These are phyloP conservation scores for Omphalotus guepiniiformis DNA, from an alignment of 768 basidiomycete species.

Conservation along the genomic window DNA sequence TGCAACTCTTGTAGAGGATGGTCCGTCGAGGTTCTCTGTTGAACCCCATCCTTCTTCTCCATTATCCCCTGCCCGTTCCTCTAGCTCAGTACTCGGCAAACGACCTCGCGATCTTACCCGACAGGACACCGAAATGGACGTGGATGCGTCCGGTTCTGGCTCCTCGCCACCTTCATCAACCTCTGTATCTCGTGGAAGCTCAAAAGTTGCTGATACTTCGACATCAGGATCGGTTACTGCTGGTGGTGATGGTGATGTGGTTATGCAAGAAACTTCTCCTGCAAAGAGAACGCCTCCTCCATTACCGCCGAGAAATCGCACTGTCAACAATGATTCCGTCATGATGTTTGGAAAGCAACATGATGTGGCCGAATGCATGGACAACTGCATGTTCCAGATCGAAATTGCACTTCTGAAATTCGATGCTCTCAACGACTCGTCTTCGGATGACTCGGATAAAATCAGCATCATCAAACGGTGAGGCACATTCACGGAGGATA, in stretches of 20 bases:
- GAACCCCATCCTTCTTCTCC: not conserved
- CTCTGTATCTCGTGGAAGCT: not conserved
- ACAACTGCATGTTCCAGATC: conserved; percentile 98
- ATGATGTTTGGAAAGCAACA: conserved; percentile 98
- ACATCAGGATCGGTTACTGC: conserved; percentile 18
- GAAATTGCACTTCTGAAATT: conserved; percentile 87
- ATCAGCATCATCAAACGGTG: conserved; percentile 84
- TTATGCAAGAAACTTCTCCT: conserved; percentile 22
- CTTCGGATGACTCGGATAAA: conserved; percentile 47
- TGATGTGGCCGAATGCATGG: conserved; percentile 98
- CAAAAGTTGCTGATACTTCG: conserved; percentile 28
- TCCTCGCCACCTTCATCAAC: conserved; percentile 7
- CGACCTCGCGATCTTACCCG: conserved; percentile 48
- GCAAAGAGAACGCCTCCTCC: conserved; percentile 44
- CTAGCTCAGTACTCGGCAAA: conserved; percentile 65
- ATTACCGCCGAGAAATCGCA: conserved; percentile 50
- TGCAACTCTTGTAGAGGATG: conserved; percentile 84
- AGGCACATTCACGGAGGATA: not conserved
- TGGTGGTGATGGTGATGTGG: conserved; percentile 30
- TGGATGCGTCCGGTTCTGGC: conserved; percentile 37
- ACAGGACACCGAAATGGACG: conserved; percentile 48
- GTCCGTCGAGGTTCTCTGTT: conserved; percentile 32
- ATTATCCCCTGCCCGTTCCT: conserved; percentile 24
- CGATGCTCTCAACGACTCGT: conserved; percentile 37
- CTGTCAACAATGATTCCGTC: conserved; percentile 58